A percentile compares a stretch with the other conserved stretches of the same genome.
Conservation (phyloP, 2,329 filamentous ascomycete species). For the Ascochyta viciae-villosae region DNA sequence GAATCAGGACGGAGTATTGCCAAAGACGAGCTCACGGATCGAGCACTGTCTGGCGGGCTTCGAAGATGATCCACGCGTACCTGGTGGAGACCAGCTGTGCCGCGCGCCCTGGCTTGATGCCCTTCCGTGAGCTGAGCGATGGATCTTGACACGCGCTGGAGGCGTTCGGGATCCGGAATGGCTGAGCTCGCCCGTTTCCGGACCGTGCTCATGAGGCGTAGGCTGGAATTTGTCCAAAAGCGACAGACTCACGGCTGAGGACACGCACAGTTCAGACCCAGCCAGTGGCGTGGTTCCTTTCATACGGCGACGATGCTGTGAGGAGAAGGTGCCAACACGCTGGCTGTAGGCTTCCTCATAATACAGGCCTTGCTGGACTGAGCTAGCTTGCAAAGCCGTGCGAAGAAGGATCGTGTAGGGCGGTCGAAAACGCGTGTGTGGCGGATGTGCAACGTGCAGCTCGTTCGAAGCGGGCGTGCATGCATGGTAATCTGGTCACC, state of each 20-base stretch:
- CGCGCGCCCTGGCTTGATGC: constrained; percentile 5
- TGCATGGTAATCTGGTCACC: constrained; percentile 25
- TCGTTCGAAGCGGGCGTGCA: constrained; percentile 12
- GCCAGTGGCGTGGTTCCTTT: not conserved
- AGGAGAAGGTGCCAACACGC: not conserved
- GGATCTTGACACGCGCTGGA: not conserved
- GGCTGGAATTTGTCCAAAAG: not conserved
- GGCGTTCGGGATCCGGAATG: constrained; percentile 6
- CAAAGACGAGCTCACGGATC: not conserved
- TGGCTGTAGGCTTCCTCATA: not conserved
- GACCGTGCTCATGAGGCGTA: constrained; percentile 1
- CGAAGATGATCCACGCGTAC: constrained; percentile 5
- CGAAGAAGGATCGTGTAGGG: not conserved
- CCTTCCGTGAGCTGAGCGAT: constrained; percentile 4
- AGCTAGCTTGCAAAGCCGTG: not conserved
- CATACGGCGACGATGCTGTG: not conserved
- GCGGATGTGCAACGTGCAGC: constrained; percentile 1
- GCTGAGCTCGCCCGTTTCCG: not conserved
- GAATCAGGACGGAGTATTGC: constrained; percentile 6
- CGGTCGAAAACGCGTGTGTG: constrained; percentile 1
- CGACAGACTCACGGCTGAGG: not conserved
- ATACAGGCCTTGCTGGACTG: not conserved
- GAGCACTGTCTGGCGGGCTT: not conserved
- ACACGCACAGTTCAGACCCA: not conserved
- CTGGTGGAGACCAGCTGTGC: constrained; percentile 3